Base-by-base conservation (phyloP, 2,329 filamentous ascomycete genomes). In the Penicillium nordicum region DNA sequence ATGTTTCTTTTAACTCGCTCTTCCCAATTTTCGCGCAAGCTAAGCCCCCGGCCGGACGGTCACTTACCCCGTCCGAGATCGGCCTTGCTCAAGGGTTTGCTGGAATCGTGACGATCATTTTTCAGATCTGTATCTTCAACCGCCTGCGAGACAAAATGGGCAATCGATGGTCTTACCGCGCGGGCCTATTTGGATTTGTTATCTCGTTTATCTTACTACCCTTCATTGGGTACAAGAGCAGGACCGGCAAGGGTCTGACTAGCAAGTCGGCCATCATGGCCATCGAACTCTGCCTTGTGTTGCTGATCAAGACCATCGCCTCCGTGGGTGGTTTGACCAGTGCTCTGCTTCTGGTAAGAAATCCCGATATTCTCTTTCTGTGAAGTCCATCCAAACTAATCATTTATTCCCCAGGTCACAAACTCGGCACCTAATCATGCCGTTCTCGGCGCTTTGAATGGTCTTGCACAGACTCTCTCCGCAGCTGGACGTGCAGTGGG, bases 1-100 rank as follows among this genome's bases (percentile, higher is more conserved):
- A 97, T 72, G 91, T 97, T 63, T 92, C 91, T 4, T 99, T 92
- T 81, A 97, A 96, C 74, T 93, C 90, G 18, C 79, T 99, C 0
- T 99, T 95, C 67, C 94, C 94, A 0, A 93, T 97, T 52, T 99
- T 97, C 66, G 90, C 88, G 0, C 87, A 92, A 53, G 86, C 88
- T 0, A 74, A 82, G 0, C 80, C 86, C 0, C 94, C 94, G 0
- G 87, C 87, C 0, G 94, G 94, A 18, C 88, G 94, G 40, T 80
- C 82, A 0, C 79, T 97, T 4, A 82, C 82, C 0, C 90, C 93
- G 0, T 82, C 85, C 55, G 90, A 89, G 57, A 96, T 97, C 43
- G 94, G 94, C 0, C 75, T 96, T 18, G 90, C 89, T 0, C 79
- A 97, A 50, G 93, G 90, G 0, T 87, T 96, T 59, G 90, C 93